These are phyloP conservation scores for Pisolithus thermaeus DNA, from an alignment of 1,284 basidiomycete species.

Conservation along the genomic window DNA sequence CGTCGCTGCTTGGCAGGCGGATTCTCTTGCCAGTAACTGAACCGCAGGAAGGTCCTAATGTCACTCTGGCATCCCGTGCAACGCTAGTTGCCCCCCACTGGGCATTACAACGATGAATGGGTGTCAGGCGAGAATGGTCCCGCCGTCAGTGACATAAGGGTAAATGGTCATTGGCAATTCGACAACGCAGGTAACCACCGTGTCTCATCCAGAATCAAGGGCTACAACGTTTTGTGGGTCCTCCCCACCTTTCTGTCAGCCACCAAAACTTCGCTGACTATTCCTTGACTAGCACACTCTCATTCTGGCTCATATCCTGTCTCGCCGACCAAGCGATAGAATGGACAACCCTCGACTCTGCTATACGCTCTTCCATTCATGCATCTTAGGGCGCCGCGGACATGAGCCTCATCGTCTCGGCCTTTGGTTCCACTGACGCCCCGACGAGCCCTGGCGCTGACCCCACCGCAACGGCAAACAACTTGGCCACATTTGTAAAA, in stretches of 20 bases:
- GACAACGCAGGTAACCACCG: not conserved
- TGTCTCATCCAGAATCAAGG: not conserved
- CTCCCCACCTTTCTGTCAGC: not conserved
- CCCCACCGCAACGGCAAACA: slow-evolving; percentile 37
- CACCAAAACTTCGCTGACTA: not conserved
- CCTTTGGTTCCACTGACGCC: slow-evolving; percentile 42
- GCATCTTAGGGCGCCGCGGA: slow-evolving; percentile 49
- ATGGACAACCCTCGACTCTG: slow-evolving; percentile 37
- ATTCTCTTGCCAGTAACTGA: not conserved
- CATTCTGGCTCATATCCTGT: slow-evolving; percentile 44
- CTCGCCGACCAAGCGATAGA: slow-evolving; percentile 44
- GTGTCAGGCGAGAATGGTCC: slow-evolving; percentile 35
- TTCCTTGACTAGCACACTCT: slow-evolving; percentile 33
- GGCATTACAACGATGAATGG: slow-evolving; percentile 38
- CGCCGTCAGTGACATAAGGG: slow-evolving; percentile 31
- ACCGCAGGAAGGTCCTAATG: not conserved
- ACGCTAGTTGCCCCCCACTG: slow-evolving; percentile 33
- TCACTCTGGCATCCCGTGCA: not conserved
- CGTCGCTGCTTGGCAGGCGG: not conserved
- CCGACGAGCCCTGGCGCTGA: slow-evolving; percentile 42
- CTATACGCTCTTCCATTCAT: slow-evolving; percentile 39
- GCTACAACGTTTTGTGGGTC: slow-evolving; percentile 37
- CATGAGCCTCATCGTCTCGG: slow-evolving; percentile 51
- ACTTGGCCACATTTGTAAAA: slow-evolving; percentile 45
- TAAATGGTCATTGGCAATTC: slow-evolving; percentile 10